Base-by-base conservation (phyloP, 805 yeast species). In the Brettanomyces nanus region DNA sequence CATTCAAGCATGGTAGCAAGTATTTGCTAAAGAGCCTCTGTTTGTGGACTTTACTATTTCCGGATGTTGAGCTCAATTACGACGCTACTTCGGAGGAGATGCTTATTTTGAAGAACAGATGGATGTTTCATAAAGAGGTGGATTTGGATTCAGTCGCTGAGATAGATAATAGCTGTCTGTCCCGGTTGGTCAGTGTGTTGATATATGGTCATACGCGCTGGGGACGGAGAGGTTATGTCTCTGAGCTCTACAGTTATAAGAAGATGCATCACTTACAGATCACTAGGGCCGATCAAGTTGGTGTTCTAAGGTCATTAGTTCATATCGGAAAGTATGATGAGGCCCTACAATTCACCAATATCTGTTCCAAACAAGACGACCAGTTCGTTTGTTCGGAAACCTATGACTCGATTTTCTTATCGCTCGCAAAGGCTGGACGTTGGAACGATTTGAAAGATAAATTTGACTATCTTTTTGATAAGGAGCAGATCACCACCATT, bases 361-460 rank as follows among this genome's bases (percentile, higher is more conserved):
- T 19, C 5, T 37, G 35, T 18, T 19, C 43, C 5, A 21, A 29
- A 5, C 31, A 36, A 4, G 45, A 42, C 20, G 19, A 37, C 3
- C 15, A 28, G 4, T 46, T 51, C 26, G 36, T 48, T 15, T 38
- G 41, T 28, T 17, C 34, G 10, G 44, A 47, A 31, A 44, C 52
- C 5, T 41, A 42, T 20, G 41, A 47, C 15, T 32, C 42, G 3
- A 35, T 53, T 4, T 45, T 52, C n/a, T 26, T 40, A 10, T 36
- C 43, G n/a, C 41, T 53, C 7, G 44, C 58, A 2, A 41, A 44
- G 19, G 41, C 39, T n/a, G 36, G 41, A 9, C 41, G 42, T 43
- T 81, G 85, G 84, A 56, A 56, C 17, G 57, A 67, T 6, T 57
- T 83, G 41, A 80, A 76, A 52, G 46, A 56, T 10, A 71, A 71